phyloP scores from a whole-genome alignment of 2,329 filamentous ascomycete species.

The Colletotrichum chrysophilum region DNA sequence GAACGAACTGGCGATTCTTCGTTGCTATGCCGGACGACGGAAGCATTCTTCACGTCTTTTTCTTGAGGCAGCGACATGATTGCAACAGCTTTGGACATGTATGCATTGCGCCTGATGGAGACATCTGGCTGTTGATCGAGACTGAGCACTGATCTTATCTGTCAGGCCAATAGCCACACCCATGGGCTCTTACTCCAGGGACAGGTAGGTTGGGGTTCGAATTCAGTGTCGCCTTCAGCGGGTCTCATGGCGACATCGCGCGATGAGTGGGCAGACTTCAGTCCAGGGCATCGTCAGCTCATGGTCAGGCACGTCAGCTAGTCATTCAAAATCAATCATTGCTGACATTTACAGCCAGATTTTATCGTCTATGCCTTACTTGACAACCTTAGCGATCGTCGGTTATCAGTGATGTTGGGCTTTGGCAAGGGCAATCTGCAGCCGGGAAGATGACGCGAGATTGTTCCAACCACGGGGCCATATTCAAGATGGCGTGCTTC shows the following conservation, averaged over 20 bases:
- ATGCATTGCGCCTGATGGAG: not conserved
- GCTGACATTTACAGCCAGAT: not conserved
- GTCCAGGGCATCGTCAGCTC: not conserved
- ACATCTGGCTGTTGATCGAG: not conserved
- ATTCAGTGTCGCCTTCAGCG: conserved; percentile 4
- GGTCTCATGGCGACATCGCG: conserved; percentile 16
- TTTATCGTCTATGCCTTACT: not conserved
- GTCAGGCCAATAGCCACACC: not conserved
- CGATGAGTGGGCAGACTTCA: not conserved
- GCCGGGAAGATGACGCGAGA: not conserved
- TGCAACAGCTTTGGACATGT: not conserved
- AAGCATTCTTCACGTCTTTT: not conserved
- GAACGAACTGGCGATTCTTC: not conserved
- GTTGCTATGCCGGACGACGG: not conserved
- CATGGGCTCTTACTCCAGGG: not conserved
- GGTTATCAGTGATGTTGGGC: not conserved
- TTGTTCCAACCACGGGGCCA: not conserved
- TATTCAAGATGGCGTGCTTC: not conserved
- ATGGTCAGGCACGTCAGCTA: not conserved
- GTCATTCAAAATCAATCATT: not conserved
- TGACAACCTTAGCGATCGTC: not conserved
- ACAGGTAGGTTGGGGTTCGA: not conserved
- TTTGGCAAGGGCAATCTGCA: not conserved
- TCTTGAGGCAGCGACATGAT: not conserved
- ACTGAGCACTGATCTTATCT: not conserved